Conservation (phyloP, 2,329 filamentous ascomycete genomes). For the Pseudogymnoascus sp. region DNA sequence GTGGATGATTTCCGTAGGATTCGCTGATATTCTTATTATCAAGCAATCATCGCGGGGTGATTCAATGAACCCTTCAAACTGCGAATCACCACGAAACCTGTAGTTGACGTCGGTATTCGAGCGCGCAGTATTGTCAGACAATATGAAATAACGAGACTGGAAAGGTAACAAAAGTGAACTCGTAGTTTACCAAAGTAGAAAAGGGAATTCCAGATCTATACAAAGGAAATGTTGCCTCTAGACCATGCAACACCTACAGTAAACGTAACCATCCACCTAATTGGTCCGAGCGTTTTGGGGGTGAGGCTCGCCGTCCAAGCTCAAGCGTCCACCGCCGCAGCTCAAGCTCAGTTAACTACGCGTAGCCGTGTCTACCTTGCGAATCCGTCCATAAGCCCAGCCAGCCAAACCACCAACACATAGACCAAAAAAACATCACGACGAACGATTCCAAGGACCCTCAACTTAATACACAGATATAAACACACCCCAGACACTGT, state of each 20-base stretch:
- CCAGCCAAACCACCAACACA: slow-evolving; percentile 11
- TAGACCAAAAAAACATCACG: not conserved
- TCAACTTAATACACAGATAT: not conserved
- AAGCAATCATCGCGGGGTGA: slow-evolving; percentile 24
- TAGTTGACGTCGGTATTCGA: not conserved
- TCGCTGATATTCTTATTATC: slow-evolving; percentile 23
- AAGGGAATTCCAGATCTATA: not conserved
- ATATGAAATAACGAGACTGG: not conserved
- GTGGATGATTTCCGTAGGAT: slow-evolving; percentile 19
- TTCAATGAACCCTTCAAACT: slow-evolving; percentile 2
- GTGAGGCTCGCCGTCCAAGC: slow-evolving; percentile 5
- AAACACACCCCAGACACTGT: slow-evolving; percentile 1
- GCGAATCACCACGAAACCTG: not conserved
- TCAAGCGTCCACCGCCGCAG: slow-evolving; percentile 1
- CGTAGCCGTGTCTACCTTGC: slow-evolving; percentile 28
- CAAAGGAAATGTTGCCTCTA: slow-evolving; percentile 9
- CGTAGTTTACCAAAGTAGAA: slow-evolving; percentile 1
- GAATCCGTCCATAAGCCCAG: slow-evolving; percentile 10
- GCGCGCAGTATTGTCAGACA: not conserved
- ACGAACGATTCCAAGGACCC: not conserved
- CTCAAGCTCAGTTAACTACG: slow-evolving; percentile 9
- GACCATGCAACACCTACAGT: not conserved
- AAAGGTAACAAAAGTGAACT: not conserved
- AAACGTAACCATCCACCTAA: not conserved
- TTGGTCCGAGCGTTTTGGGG: slow-evolving; percentile 8